Conservation (phyloP, 2,329 filamentous ascomycete genomes). For the Fusarium sp. region DNA sequence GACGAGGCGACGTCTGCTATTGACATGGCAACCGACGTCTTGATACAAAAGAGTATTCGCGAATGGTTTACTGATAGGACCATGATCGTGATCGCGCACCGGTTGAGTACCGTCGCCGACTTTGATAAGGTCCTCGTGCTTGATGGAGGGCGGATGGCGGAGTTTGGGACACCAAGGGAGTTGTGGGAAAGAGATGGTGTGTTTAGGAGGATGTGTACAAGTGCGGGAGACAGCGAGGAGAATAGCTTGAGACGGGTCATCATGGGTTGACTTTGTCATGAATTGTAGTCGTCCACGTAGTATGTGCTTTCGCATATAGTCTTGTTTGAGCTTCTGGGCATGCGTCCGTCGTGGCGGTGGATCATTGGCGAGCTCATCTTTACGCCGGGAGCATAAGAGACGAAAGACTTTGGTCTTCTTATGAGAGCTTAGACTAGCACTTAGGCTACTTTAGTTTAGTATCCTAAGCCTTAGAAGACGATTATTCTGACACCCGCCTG, state of each 20-base stretch:
- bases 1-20: conserved; percentile 83
- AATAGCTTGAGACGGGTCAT: conserved; percentile 61
- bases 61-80: conserved; percentile 76
- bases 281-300: not conserved
- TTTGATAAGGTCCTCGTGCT: conserved; percentile 79
- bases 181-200: conserved; percentile 65
- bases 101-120: conserved; percentile 78
- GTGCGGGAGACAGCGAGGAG: conserved; percentile 62
- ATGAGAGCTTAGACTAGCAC: too few species aligned
- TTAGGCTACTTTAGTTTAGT: too few species aligned
- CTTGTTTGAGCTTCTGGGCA: not conserved
- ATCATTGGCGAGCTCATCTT: not conserved
- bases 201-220: conserved; percentile 70
- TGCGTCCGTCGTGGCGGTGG: not conserved
- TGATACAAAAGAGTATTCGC: conserved; percentile 77
- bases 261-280: conserved; percentile 7
- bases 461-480: too few species aligned
- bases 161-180: conserved; percentile 72
- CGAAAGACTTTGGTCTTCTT: too few species aligned
- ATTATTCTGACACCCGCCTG: not conserved
- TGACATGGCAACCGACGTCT: conserved; percentile 76
- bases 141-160: conserved; percentile 71
- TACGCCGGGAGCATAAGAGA: too few species aligned
- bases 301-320: not conserved
- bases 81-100: conserved; percentile 78